Evolutionary conservation across 2,329 filamentous ascomycete genomes (phyloP), one percentile per base, ranked within the genome.

Genomic region (Cryphonectria radicalis): DNA sequence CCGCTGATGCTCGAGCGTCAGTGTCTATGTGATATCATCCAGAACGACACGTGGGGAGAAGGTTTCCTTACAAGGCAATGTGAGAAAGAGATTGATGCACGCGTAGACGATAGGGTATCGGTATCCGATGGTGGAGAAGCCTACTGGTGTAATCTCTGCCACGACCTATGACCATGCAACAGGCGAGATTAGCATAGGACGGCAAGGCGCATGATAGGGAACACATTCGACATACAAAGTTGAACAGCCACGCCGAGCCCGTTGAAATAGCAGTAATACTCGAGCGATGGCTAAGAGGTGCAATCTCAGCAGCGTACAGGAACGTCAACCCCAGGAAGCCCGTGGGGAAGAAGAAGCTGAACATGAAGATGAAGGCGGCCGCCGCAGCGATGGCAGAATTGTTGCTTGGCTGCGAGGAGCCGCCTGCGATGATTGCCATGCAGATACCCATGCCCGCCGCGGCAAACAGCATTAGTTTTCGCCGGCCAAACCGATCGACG

Each of bases 311-410:
- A 70, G 86, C 87, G 78, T 89, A 90, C 19, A 89, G 80, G 79
- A 89, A 89, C 74, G 88, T 89, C 46, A 86, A 83, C 1, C 88
- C 87, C 0, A 89, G 81, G 79, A 88, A 89, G 0, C 87, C 88
- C 70, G 89, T 85, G 0, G 86, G 87, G 60, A 88, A 85, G 78
- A 89, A 89, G 75, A 86, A 86, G 78, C 89, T 87, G 81, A 88
- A 90, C 63, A 88, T 77, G 77, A 87, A 90, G 64, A 90, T 82
- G 77, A 89, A 88, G 13, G 65, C 65, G 1, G 65, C 65, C 4
- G 65, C 65, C 13, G 53, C 65, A 14, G 35, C 53, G n/a, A 67
- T 67, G 42, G 76, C 77, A 0, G 71, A 67, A 4, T 72, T 77
- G 0, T 77, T 74, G 0, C 75, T 70, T 6, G 64, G 59, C 43